phyloP scores from a whole-genome alignment of 1,284 basidiomycete genomes.

The Fomitiporia mediterranea region DNA sequence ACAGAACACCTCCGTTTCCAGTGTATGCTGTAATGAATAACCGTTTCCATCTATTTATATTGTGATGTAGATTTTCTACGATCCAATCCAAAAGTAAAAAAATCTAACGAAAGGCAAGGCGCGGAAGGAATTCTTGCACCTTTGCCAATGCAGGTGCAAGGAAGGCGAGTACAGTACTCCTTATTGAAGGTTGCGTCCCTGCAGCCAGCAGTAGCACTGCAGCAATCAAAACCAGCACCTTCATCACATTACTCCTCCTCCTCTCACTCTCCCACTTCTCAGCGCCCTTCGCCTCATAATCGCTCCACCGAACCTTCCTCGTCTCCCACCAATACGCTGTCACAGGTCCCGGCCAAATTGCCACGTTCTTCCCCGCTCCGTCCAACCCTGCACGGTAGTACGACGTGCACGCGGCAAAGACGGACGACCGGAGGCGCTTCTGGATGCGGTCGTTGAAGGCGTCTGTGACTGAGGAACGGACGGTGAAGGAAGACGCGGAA shows the following conservation, averaged over 20 bases:
- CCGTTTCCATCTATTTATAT: too few species aligned
- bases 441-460: constrained; percentile 29
- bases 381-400: constrained; percentile 25
- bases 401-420: constrained; percentile 27
- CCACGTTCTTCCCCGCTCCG: constrained; percentile 26
- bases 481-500: constrained; percentile 26
- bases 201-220: neutral
- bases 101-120: neutral
- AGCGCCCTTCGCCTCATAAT: constrained; percentile 27
- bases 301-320: constrained; percentile 26
- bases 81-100: too few species aligned
- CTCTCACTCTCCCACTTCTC: constrained; percentile 25
- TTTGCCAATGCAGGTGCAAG: neutral
- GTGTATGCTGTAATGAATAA: too few species aligned
- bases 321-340: constrained; percentile 31
- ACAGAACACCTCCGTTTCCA: too few species aligned
- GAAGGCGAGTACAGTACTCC: neutral
- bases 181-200: neutral
- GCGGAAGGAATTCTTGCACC: neutral
- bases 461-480: constrained; percentile 26
- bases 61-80: too few species aligned
- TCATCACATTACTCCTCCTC: neutral
- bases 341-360: constrained; percentile 29
- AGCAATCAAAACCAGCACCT: neutral
- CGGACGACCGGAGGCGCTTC: constrained; percentile 23